Percentiles rank a stretch among this genome's conserved stretches.
Evolutionary conservation across 208 protist species (phyloP).

Genomic region (Trypanosoma mega): DNA sequence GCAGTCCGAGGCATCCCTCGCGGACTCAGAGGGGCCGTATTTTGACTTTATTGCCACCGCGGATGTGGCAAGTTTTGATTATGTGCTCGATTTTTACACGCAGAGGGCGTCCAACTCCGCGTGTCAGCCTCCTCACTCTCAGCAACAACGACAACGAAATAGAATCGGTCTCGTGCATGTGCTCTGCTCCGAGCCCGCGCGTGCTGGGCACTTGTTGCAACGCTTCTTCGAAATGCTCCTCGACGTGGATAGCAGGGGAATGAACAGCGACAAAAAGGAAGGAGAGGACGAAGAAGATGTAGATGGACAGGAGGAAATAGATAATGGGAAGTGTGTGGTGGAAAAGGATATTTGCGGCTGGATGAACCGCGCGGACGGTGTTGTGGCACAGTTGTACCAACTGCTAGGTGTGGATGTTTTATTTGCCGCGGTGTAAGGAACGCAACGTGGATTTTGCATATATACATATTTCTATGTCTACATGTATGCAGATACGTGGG

Average conservation of each 20-base stretch:
- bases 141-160: neutral
- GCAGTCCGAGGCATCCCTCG: constrained; percentile 37
- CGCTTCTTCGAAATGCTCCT: constrained; percentile 55
- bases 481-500: too few relatives aligned
- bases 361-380: constrained; percentile 56
- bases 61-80: constrained; percentile 70
- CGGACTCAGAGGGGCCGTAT: constrained; percentile 32
- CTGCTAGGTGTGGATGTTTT: constrained; percentile 66
- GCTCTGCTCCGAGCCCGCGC: constrained; percentile 38
- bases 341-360: constrained; percentile 31
- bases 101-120: too few relatives aligned
- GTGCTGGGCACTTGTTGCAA: constrained; percentile 51
- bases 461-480: neutral
- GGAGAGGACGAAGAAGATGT: constrained; percentile 16
- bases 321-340: constrained; percentile 5
- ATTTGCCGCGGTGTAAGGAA: constrained; percentile 37
- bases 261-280: constrained; percentile 12
- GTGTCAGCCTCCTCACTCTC: neutral
- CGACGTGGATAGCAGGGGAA: constrained; percentile 24
- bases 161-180: constrained; percentile 50
- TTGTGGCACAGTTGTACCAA: constrained; percentile 44
- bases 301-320: constrained; percentile 1
- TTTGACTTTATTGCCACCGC: constrained; percentile 76
- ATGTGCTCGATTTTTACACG: constrained; percentile 65
- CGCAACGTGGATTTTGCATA: neutral